Evolutionary conservation across 1,139 yeast genomes (phyloP), one percentile per base, ranked within the genome.

Genomic region (Protomyces macrosporus): DNA sequence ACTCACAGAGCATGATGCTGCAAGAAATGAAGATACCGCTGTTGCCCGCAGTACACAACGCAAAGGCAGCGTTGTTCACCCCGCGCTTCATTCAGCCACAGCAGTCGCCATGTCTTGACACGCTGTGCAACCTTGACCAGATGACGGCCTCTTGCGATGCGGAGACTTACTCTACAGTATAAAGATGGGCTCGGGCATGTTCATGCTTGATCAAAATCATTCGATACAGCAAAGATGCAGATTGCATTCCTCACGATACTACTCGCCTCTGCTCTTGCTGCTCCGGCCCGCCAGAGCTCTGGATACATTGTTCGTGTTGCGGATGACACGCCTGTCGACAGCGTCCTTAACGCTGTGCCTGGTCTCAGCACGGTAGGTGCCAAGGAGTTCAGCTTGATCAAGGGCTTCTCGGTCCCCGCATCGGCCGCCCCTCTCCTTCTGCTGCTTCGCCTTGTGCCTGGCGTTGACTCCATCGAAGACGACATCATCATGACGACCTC

Each of bases 401-500:
- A 39, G 6, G 42, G 42, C 4, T 39, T 39, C 42, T n/a, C 42
- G n/a, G 6, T 39, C 6, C 42, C 42, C 1, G 12, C 42, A 12
- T n/a, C 12, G 14, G 42, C 42, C 3, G 42, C 42, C 6, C 42
- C 42, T 14, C 42, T 39, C 14, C 14, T 39, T 14, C 14, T 14
- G 14, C 14, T 39, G 16, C 42, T 39, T 3, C 12, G 14, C 6
- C 16, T 39, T 3, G 16, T 39, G 16, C 42, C 42, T 7, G 42
- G 42, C 14, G 42, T 39, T 39, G 16, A 12, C 42, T 39, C 42
- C 6, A 6, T 90, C 67, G 97, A 90, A 79, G 80, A 81, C 70
- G 97, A 90, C 75, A 86, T 95, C 4, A 77, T 81, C 68, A 96
- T 90, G 61, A 78, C 80, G 69, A 83, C 90, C 60, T 76, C 79